Evolutionary conservation across 2,329 filamentous ascomycete genomes (phyloP).

Genomic region (Dissoconium aciculare): DNA sequence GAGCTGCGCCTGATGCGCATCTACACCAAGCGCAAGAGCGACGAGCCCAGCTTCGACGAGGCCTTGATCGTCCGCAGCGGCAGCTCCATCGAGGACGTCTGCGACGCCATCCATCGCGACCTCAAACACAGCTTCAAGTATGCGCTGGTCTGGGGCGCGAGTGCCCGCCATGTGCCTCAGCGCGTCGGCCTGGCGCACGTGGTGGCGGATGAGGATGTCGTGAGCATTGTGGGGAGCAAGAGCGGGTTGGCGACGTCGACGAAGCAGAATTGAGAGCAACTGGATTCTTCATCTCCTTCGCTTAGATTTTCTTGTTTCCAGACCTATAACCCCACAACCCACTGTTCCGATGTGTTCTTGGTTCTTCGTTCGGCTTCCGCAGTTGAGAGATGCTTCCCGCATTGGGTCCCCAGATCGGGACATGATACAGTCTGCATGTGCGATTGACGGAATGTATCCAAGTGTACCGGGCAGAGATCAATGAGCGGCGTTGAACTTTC

Average conservation of each 20-base stretch:
- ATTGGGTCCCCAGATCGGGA: too few species aligned
- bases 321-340: too few species aligned
- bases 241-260: slow-evolving; percentile 18
- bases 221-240: slow-evolving; percentile 43
- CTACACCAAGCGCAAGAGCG: slow-evolving; percentile 91
- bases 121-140: slow-evolving; percentile 99
- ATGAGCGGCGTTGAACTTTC: too few species aligned
- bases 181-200: slow-evolving; percentile 72
- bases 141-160: slow-evolving; percentile 92
- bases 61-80: slow-evolving; percentile 82
- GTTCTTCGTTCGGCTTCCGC: too few species aligned
- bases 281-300: slow-evolving; percentile 1
- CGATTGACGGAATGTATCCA: too few species aligned
- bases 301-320: too few species aligned
- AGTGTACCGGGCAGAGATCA: too few species aligned
- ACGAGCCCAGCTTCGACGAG: slow-evolving; percentile 77
- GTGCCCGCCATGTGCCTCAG: slow-evolving; percentile 87
- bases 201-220: slow-evolving; percentile 56
- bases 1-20: slow-evolving; percentile 80
- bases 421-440: too few species aligned
- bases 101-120: slow-evolving; percentile 82
- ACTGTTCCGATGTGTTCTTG: too few species aligned
- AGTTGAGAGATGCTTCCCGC: too few species aligned
- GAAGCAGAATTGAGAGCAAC: slow-evolving; percentile 2
- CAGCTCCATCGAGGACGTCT: slow-evolving; percentile 89